Conservation (phyloP, 306 rosid species). For the Oemleria cerasiformis region DNA sequence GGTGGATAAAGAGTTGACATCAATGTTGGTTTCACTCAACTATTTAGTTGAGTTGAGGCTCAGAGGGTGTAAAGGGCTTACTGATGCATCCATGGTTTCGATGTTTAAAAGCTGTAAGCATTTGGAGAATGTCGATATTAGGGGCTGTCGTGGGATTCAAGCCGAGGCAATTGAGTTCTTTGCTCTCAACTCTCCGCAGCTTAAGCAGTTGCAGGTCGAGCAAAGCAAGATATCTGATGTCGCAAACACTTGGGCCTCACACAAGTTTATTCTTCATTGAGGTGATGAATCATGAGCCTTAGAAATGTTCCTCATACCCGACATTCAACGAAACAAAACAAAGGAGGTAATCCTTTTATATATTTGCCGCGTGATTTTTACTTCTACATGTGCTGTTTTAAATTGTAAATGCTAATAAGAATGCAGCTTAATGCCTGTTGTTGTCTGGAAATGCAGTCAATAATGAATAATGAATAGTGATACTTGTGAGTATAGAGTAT, state of each 20-base stretch:
- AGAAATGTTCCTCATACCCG: too few species aligned
- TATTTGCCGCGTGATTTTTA: neutral
- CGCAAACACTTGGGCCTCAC: conserved; percentile 46
- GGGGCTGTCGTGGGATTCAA: conserved; percentile 55
- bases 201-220: conserved; percentile 67
- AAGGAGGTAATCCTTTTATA: conserved; percentile 26
- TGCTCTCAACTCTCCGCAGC: conserved; percentile 39
- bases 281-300: conserved; percentile 21
- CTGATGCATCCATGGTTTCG: conserved; percentile 35
- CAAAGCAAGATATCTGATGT: conserved; percentile 58
- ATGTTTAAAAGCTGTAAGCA: conserved; percentile 57
- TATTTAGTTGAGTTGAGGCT: conserved; percentile 58
- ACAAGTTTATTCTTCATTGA: conserved; percentile 40
- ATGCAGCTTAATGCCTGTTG: neutral
- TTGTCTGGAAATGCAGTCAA: conserved; percentile 21
- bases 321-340: neutral
- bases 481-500: conserved; percentile 15
- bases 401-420: neutral
- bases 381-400: conserved; percentile 2
- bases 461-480: conserved; percentile 1
- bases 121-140: conserved; percentile 59
- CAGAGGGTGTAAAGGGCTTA: conserved; percentile 68
- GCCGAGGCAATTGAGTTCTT: conserved; percentile 49
- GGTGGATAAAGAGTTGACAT: conserved; percentile 66
- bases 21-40: conserved; percentile 62